Evolutionary conservation across 208 protist genomes (phyloP).

Genomic region (Endotrypanum monterogeii): DNA sequence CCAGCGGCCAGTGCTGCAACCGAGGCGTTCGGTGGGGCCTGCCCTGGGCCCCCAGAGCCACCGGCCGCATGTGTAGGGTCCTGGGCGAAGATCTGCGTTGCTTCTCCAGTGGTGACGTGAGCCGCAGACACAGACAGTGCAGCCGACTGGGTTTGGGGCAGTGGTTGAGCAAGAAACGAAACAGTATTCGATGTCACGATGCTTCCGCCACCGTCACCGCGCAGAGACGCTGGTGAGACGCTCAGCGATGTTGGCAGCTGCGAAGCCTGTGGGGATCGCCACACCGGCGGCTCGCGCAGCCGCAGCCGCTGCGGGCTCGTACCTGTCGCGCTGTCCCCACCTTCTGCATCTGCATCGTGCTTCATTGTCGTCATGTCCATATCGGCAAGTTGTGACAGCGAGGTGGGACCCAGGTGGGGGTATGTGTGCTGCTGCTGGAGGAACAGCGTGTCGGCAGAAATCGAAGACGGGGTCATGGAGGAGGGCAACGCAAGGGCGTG

Average conservation of each 20-base stretch:
- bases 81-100: conserved; percentile 16
- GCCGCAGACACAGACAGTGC: not conserved
- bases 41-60: not conserved
- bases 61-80: conserved; percentile 1
- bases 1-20: not conserved
- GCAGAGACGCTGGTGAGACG: conserved; percentile 18
- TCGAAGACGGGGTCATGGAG: not conserved
- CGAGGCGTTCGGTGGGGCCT: not conserved
- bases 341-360: not conserved
- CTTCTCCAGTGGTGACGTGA: not conserved
- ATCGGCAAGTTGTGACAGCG: conserved; percentile 8
- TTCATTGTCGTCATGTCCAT: not conserved
- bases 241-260: conserved; percentile 24
- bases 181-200: not conserved
- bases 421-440: conserved; percentile 3
- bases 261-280: conserved; percentile 28
- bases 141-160: not conserved
- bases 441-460: conserved; percentile 1
- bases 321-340: not conserved
- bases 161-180: not conserved
- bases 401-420: not conserved
- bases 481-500: not conserved
- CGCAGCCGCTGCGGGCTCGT: conserved; percentile 8
- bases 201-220: not conserved
- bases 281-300: conserved; percentile 30